Conservation (phyloP, 495 filamentous ascomycete genomes). For the Jackrogersella multiformis region DNA sequence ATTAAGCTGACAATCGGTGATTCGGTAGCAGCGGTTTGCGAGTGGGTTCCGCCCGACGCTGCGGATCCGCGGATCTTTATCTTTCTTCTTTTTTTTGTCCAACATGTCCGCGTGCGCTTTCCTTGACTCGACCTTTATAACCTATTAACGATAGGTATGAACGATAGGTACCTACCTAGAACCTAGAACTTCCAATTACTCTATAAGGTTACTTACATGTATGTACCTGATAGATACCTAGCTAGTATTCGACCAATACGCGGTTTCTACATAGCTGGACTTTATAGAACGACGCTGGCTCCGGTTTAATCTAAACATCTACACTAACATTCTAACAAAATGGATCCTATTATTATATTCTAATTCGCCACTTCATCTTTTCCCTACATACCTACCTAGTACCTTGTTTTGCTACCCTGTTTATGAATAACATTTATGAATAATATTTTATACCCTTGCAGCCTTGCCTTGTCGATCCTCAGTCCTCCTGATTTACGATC, state of each 20-base stretch:
- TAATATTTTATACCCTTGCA: conserved; percentile 11
- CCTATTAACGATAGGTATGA: not conserved
- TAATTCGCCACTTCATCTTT: conserved; percentile 3
- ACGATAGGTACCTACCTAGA: too few relatives aligned
- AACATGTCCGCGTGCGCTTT: conserved; percentile 30
- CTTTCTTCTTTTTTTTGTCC: not conserved
- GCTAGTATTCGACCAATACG: not conserved
- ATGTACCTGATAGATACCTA: too few relatives aligned
- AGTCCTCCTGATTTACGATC: conserved; percentile 12
- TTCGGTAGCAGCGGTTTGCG: conserved; percentile 16
- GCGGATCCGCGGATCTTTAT: conserved; percentile 30
- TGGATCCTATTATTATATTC: conserved; percentile 7
- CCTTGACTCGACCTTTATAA: not conserved
- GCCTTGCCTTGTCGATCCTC: conserved; percentile 20
- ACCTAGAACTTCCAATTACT: too few relatives aligned
- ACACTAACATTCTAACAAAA: too few relatives aligned
- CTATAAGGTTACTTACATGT: too few relatives aligned
- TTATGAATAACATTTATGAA: too few relatives aligned
- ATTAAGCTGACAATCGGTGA: conserved; percentile 25
- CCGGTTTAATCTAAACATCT: not conserved
- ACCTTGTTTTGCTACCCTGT: too few relatives aligned
- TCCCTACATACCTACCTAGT: not conserved
- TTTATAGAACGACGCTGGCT: not conserved
- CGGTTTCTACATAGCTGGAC: not conserved
- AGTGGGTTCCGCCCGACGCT: conserved; percentile 26